Conservation (phyloP, 306 rosid species). For the Begonia masoniana region DNA sequence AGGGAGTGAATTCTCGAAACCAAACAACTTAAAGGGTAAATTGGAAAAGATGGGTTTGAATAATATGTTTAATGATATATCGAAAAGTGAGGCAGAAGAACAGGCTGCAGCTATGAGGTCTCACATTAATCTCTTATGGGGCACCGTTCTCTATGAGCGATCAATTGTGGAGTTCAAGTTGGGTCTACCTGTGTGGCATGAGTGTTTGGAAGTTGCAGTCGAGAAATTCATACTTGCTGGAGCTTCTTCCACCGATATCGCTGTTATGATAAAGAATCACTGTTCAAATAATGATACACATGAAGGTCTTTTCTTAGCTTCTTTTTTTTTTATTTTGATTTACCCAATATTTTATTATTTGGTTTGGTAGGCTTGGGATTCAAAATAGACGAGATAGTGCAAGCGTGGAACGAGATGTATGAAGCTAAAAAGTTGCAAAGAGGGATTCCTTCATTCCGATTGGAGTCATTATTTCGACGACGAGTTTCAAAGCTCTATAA, state of each 20-base stretch:
- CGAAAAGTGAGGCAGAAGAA: constrained; percentile 40
- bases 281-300: constrained; percentile 45
- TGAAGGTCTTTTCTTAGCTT: constrained; percentile 32
- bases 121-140: constrained; percentile 75
- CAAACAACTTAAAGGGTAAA: constrained; percentile 22
- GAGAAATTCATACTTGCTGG: constrained; percentile 85
- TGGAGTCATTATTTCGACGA: constrained; percentile 69
- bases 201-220: constrained; percentile 51
- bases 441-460: constrained; percentile 69
- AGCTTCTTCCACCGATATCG: constrained; percentile 68
- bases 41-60: constrained; percentile 38
- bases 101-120: constrained; percentile 58
- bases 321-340: neutral
- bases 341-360: neutral
- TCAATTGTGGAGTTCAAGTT: constrained; percentile 66
- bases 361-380: constrained; percentile 46
- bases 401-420: constrained; percentile 81
- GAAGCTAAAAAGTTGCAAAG: constrained; percentile 67
- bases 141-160: constrained; percentile 78
- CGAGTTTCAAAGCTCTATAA: constrained; percentile 54
- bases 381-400: constrained; percentile 74
- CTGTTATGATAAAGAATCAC: constrained; percentile 77
- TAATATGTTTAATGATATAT: constrained; percentile 25
- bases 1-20: constrained; percentile 21
- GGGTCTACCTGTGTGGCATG: constrained; percentile 64